Evolutionary conservation across 371 early-diverging fungal species (phyloP), one percentile per base, ranked within the genome.

Genomic region (Saksenaea oblongispora): DNA sequence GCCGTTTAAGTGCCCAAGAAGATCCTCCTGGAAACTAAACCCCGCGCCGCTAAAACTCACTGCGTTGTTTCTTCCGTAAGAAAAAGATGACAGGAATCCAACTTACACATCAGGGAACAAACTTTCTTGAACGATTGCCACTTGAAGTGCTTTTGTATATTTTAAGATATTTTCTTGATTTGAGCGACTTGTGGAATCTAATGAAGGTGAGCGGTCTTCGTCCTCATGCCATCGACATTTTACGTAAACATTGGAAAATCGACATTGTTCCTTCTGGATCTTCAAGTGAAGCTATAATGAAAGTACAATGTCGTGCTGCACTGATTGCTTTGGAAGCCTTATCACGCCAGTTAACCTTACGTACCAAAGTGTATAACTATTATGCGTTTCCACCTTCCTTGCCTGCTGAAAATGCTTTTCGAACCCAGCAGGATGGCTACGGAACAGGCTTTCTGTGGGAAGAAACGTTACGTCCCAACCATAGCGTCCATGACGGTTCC

Each of bases 81-180:
- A 3, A 39, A 39, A 39, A 39, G 39, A 22, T 47, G 51, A 47
- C 1, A 47, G 51, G 24, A 0, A 18, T 22, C 11, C 39, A 39
- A 47, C 10, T 47, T 17, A 22, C 26, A 2, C n/a, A 22, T 24
- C 59, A 58, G 17, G 11, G 22, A 13, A 62, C 17, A 7, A 60
- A 54, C 22, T 51, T 64, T 31, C 54, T 77, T 22, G 35, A 70
- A 44, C 59, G 54, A 17, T 56, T 80, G 44, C 77, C 74, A 14
- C 74, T 75, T 61, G 80, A 76, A 59, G 54, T 80, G 27, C 54
- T 80, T 18, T 56, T 74, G 9, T 75, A 76, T 54, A 71, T 71
- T 42, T 37, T 76, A 11, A 62, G 56, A 54, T 54, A 72, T 56
- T 76, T 76, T 37, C 60, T 76, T 42, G 75, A 71, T 27, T 35